Conservation (phyloP, 192 early-diverging fungal species). For the Coemansia erecta region DNA sequence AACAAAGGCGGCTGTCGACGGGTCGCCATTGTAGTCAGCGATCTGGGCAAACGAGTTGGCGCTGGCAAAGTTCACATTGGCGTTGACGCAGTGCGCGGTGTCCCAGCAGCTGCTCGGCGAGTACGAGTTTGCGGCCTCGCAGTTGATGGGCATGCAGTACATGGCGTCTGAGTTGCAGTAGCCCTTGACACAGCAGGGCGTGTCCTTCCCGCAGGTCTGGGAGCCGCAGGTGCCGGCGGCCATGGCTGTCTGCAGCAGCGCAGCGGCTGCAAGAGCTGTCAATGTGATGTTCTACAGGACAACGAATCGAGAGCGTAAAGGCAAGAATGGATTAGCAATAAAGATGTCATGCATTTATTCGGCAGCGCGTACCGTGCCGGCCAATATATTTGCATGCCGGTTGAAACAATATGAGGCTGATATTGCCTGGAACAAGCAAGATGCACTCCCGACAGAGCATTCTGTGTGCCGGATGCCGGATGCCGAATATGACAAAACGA, state of each 20-base stretch:
- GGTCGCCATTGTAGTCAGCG: slow-evolving; percentile 55
- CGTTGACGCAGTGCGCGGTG: slow-evolving; percentile 45
- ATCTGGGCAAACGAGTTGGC: slow-evolving; percentile 29
- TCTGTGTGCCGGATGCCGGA: no score
- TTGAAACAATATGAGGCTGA: no score
- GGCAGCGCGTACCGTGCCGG: no score
- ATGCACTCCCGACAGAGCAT: no score
- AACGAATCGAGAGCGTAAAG: neutral
- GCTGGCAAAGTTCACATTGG: slow-evolving; percentile 29
- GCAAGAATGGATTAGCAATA: neutral
- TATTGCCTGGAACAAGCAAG: no score
- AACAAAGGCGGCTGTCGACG: slow-evolving; percentile 45
- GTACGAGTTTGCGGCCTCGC: slow-evolving; percentile 47
- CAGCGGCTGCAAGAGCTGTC: slow-evolving; percentile 31
- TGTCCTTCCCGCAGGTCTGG: slow-evolving; percentile 35
- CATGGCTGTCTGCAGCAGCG: slow-evolving; percentile 37
- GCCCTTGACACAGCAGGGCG: slow-evolving; percentile 46
- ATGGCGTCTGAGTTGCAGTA: slow-evolving; percentile 39
- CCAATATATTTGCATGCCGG: no score
- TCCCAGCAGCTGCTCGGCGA: slow-evolving; percentile 39
- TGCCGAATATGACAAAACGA: no score
- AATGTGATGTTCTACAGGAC: slow-evolving; percentile 36
- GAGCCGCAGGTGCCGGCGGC: slow-evolving; percentile 37
- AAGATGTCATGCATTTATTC: no score
- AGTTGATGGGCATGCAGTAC: slow-evolving; percentile 43